Base-by-base conservation (phyloP, 2,329 filamentous ascomycete genomes). In the Alternaria panax region DNA sequence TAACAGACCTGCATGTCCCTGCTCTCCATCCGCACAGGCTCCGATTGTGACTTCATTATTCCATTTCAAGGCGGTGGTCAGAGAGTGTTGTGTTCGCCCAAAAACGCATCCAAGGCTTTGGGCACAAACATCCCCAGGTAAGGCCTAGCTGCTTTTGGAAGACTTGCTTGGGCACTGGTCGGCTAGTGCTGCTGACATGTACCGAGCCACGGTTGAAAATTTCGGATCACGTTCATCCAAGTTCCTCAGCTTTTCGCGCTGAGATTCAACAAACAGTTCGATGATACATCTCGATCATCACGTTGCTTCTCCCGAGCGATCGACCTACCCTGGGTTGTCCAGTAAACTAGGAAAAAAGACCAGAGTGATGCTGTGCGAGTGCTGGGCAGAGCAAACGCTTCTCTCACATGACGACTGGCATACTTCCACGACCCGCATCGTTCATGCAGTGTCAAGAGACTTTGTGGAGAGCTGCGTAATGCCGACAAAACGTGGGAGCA, bases 401-500 rank as follows among this genome's bases (percentile, higher is more conserved):
- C 47, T n/a, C 41, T 36, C 50, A 53, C 25, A 46, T 38, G 40
- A 40, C 18, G 38, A 34, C 30, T 52, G 2, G 40, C 14, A 24
- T 30, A 36, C 28, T 20, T 47, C 12, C 45, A 1, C 45, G 45
- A 47, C 45, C 45, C 45, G 45, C 45, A n/a, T 24, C 18, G 30
- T 34, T 32, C 24, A 34, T 36, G 27, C 25, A 53, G 20, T 40
- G 30, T 43, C n/a, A 36, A 24, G 24, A 57, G 11, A 55, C 12
- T 40, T 32, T n/a, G 54, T 53, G 54, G 54, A 30, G 54, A 51
- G 48, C 41, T 57, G 41, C 48, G 48, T 53, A 53, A 46, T 54
- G 50, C 48, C 28, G 40, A 45, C 54, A 48, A 57, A 57, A 57
- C 54, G 48, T 45, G 48, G 54, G 22, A 30, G 54, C 54, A 57